These are phyloP conservation scores for Fraxinus pennsylvanica DNA, from an alignment of 257 asterid genomes.

Conservation along the genomic window DNA sequence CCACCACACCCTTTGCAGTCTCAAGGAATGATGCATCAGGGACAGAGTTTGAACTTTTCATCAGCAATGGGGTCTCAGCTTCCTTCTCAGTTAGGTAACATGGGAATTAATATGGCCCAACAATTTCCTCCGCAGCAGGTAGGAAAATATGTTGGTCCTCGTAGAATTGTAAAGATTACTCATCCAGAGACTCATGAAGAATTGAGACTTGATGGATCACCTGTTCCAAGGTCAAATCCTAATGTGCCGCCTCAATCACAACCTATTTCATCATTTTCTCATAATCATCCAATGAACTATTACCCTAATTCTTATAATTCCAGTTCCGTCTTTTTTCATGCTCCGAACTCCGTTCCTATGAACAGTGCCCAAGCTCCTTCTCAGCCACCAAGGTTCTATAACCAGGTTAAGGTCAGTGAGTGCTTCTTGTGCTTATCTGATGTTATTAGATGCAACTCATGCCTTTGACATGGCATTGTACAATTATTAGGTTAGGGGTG, in stretches of 20 bases:
- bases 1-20: constrained; percentile 82
- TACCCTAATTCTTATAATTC: constrained; percentile 60
- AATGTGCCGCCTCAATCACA: constrained; percentile 65
- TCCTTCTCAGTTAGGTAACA: constrained; percentile 65
- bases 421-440: constrained; percentile 8
- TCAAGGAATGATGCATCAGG: constrained; percentile 83
- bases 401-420: constrained; percentile 56
- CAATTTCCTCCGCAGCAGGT: constrained; percentile 76
- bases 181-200: constrained; percentile 92
- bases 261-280: constrained; percentile 60
- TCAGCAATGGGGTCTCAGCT: constrained; percentile 70
- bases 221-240: constrained; percentile 60
- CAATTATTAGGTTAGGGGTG: constrained; percentile 3
- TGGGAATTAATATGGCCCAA: constrained; percentile 62
- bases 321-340: constrained; percentile 38
- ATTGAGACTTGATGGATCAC: constrained; percentile 74
- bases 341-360: constrained; percentile 61
- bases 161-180: constrained; percentile 83
- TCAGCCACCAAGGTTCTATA: constrained; percentile 62
- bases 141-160: constrained; percentile 44
- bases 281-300: constrained; percentile 51
- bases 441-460: background rate
- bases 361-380: constrained; percentile 49
- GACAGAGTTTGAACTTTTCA: constrained; percentile 60
- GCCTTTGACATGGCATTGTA: constrained; percentile 3